Evolutionary conservation across 2,329 filamentous ascomycete genomes (phyloP).

Genomic region (Penicillium sp.): DNA sequence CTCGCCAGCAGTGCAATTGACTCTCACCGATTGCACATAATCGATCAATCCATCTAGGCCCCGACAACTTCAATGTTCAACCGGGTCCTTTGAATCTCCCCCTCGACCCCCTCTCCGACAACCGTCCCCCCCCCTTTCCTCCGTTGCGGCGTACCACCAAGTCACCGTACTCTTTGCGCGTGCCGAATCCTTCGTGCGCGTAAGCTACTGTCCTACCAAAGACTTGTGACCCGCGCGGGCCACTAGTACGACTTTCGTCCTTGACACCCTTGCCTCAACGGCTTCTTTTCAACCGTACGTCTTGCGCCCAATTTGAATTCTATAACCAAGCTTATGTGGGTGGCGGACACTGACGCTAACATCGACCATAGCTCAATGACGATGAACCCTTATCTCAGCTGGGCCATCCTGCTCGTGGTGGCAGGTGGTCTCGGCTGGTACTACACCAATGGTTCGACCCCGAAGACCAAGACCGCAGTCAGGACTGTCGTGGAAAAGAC

Average conservation of each 20-base stretch:
- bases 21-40: conserved; percentile 5
- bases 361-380: conserved; percentile 29
- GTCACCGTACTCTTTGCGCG: conserved; percentile 18
- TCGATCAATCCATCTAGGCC: conserved; percentile 7
- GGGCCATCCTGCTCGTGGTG: conserved; percentile 52
- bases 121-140: conserved; percentile 8
- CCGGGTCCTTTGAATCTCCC: conserved; percentile 13
- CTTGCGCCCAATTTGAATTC: not conserved
- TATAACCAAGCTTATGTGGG: conserved; percentile 13
- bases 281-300: conserved; percentile 21
- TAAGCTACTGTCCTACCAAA: conserved; percentile 19
- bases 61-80: conserved; percentile 20
- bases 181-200: conserved; percentile 17
- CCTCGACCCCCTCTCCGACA: conserved; percentile 5
- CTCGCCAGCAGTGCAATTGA: not conserved
- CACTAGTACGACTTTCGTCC: not conserved
- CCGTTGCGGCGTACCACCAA: conserved; percentile 17
- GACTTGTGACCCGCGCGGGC: conserved; percentile 1
- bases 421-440: conserved; percentile 51
- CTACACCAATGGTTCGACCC: conserved; percentile 44
- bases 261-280: conserved; percentile 8
- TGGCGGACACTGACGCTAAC: conserved; percentile 23
- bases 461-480: conserved; percentile 41
- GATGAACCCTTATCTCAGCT: conserved; percentile 54
- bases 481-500: conserved; percentile 43